Percentiles rank a stretch among this genome's conserved stretches.
phyloP scores from a whole-genome alignment of 768 basidiomycete genomes.

The Mycena venus region DNA sequence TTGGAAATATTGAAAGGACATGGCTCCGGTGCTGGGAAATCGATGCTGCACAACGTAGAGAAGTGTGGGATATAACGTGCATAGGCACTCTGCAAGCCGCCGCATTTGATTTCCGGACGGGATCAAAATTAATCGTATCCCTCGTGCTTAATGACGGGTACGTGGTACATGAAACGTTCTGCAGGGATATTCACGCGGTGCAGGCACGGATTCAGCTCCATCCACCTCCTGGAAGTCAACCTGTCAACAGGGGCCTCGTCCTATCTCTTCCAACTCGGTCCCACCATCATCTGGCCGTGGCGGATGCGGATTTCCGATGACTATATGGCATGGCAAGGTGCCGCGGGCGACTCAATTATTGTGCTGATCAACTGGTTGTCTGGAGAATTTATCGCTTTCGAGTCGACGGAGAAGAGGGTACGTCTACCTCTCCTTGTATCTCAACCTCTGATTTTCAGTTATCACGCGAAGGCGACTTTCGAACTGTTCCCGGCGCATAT shows the following conservation, averaged over 20 bases:
- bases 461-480: conserved; percentile 6
- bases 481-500: conserved; percentile 18
- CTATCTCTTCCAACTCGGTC: neutral
- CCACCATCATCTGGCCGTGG: conserved; percentile 11
- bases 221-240: conserved; percentile 12
- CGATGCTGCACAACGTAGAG: neutral
- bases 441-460: conserved; percentile 1
- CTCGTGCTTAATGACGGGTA: conserved; percentile 6
- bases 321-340: conserved; percentile 19
- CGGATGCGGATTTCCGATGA: conserved; percentile 11
- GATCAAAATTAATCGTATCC: conserved; percentile 1
- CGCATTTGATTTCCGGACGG: conserved; percentile 10
- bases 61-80: neutral
- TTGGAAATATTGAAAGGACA: neutral
- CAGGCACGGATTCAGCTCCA: conserved; percentile 7
- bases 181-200: conserved; percentile 2
- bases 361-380: conserved; percentile 8
- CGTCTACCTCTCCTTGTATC: conserved; percentile 7
- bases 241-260: conserved; percentile 11
- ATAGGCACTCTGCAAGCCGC: conserved; percentile 3
- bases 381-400: conserved; percentile 13
- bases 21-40: conserved; percentile 1
- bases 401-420: conserved; percentile 8
- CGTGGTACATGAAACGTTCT: conserved; percentile 3
- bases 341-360: conserved; percentile 9